phyloP scores from a whole-genome alignment of 139 green algal species.

The Tetradesmus lagerheimii region DNA sequence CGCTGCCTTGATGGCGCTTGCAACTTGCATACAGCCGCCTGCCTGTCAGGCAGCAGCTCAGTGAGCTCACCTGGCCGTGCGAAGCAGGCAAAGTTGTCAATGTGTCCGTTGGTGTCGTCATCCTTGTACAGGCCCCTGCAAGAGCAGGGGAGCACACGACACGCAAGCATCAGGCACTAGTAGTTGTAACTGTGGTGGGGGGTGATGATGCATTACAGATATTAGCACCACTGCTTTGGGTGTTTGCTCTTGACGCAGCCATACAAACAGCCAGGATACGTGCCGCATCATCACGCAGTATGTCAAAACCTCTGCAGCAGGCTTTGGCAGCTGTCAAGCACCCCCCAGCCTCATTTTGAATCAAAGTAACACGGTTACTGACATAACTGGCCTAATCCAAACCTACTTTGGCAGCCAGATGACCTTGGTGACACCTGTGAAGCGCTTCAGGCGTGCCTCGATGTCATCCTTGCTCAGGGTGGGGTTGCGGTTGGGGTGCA shows the following conservation, averaged over 20 bases:
- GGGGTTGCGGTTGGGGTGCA: conserved; percentile 77
- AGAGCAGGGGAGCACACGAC: background rate
- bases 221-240: no score
- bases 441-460: conserved; percentile 66
- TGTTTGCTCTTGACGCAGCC: background rate
- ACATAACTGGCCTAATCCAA: no score
- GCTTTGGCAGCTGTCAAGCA: background rate
- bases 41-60: no score
- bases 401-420: conserved; percentile 73
- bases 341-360: no score
- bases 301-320: background rate
- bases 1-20: no score
- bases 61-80: conserved; percentile 53
- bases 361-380: no score
- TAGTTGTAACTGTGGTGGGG: no score
- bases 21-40: no score
- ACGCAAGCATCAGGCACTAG: no score
- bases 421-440: conserved; percentile 74
- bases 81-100: conserved; percentile 86
- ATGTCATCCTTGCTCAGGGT: conserved; percentile 60
- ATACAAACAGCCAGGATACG: background rate
- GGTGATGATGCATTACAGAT: no score
- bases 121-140: conserved; percentile 65
- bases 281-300: background rate
- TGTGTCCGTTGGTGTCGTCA: conserved; percentile 75